Evolutionary conservation across 768 basidiomycete genomes (phyloP).

Genomic region (Suillus placidus): DNA sequence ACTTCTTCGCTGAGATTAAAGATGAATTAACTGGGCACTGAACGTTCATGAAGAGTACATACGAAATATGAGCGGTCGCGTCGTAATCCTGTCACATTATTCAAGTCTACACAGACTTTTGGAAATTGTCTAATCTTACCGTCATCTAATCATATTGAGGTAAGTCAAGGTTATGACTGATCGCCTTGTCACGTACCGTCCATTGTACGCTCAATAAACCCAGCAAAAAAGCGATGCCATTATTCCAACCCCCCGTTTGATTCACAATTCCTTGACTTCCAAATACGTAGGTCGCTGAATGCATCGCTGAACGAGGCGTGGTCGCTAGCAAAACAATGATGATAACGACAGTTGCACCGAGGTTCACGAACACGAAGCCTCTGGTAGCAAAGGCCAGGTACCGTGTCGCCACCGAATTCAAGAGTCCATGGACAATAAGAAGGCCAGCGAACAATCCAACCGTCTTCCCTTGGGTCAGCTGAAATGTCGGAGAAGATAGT

Average conservation of each 20-base stretch:
- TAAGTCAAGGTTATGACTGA: background rate
- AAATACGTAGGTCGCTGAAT: conserved; percentile 79
- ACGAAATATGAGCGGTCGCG: conserved; percentile 83
- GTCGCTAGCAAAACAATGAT: conserved; percentile 82
- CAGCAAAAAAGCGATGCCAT: conserved; percentile 81
- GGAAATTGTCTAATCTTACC: conserved; percentile 34
- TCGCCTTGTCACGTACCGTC: conserved; percentile 54
- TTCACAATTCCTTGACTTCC: conserved; percentile 75
- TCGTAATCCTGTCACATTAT: conserved; percentile 64
- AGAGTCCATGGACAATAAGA: conserved; percentile 69
- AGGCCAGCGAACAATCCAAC: conserved; percentile 80
- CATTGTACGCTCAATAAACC: conserved; percentile 87
- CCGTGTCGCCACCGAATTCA: conserved; percentile 76
- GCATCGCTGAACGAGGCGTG: conserved; percentile 77
- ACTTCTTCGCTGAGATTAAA: conserved; percentile 66
- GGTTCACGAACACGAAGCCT: conserved; percentile 84
- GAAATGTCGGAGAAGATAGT: conserved; percentile 7
- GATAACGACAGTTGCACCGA: conserved; percentile 81
- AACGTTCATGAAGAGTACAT: conserved; percentile 30
- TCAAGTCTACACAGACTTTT: background rate
- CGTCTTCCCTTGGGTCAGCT: conserved; percentile 54
- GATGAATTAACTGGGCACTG: background rate
- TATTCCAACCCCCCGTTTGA: conserved; percentile 77
- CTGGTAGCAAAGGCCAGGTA: conserved; percentile 74
- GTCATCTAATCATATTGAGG: conserved; percentile 49